Evolutionary conservation across 179 eudicot genomes (phyloP), one percentile per base, ranked within the genome.

Genomic region (Actinidia arguta): DNA sequence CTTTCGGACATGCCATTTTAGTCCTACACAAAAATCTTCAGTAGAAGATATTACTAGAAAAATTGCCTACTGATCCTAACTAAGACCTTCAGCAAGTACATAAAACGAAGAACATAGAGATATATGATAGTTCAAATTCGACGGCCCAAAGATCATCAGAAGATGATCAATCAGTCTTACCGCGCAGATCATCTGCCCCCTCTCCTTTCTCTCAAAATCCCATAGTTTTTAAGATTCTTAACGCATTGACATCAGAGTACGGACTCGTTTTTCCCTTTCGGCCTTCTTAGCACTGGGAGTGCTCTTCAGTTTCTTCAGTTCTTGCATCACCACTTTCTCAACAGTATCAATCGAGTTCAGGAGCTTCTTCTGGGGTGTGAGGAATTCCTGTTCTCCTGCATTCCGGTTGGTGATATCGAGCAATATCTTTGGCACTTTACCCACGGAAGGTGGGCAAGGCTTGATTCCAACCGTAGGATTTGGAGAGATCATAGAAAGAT

Each of bases 221-320:
- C 36, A n/a, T 12, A 24, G 44, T 31, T 44, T 67, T 20, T 5
- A 17, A 22, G 22, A 17, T 55, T 20, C 48, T 36, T 16, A 95
- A 61, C 99, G 87, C 98, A 95, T 93, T 14, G 98, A 88, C 98
- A 90, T 93, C 78, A 95, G 85, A 31, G 92, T 88, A 4, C 90
- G 86, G 17, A 95, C 88, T 86, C 81, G 90, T 69, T 84, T 90
- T 59, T 88, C 91, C 78, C 98, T 90, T 56, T 92, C 94, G 0
- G 88, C 96, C 78, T 73, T 93, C 88, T 88, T 93, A 8, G 95
- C 98, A 81, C 90, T 87, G 13, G 99, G 97, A 0, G 95, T 92
- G 55, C 80, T 85, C 85, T 90, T 85, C 74, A 85, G 75, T 68
- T 89, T 94, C 31, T 66, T 80, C 73, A 89, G 84, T 68, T 93